Evolutionary conservation across 352 stramenopile genomes (phyloP).

Genomic region (Thalassiosira allenii): DNA sequence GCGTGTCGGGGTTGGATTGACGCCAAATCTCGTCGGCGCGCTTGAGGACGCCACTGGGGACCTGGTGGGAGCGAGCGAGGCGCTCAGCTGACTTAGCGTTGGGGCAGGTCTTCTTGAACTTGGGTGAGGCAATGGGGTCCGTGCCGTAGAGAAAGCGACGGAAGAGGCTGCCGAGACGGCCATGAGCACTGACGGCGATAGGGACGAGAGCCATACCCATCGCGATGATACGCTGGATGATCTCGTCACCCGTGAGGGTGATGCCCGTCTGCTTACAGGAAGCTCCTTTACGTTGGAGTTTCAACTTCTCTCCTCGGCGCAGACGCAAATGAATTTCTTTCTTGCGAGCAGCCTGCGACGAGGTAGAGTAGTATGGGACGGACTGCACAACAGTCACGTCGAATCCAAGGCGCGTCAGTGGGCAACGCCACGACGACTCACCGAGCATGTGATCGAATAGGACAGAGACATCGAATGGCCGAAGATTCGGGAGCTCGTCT

Average conservation of each 20-base stretch:
- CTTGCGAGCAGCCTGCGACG: constrained; percentile 25
- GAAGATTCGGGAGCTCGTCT: neutral
- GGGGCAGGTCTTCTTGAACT: neutral
- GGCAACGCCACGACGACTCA: neutral
- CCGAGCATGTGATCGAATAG: constrained; percentile 10
- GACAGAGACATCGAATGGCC: constrained; percentile 21
- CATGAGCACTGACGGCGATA: constrained; percentile 13
- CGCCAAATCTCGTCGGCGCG: neutral
- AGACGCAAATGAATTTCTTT: constrained; percentile 31
- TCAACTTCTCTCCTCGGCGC: constrained; percentile 14
- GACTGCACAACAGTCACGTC: constrained; percentile 2
- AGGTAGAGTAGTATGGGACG: too few relatives aligned
- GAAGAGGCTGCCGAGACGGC: neutral
- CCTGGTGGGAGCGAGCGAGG: neutral
- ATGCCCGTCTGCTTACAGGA: constrained; percentile 3
- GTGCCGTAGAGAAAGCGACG: constrained; percentile 5
- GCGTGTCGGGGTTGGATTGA: neutral
- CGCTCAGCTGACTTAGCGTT: neutral
- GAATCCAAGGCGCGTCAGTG: neutral
- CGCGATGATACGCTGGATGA: neutral
- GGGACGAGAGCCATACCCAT: constrained; percentile 26
- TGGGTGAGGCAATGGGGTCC: neutral
- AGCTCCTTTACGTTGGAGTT: too few relatives aligned
- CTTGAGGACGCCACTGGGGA: neutral
- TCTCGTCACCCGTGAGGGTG: constrained; percentile 10